Evolutionary conservation across 2,329 filamentous ascomycete species (phyloP).

Genomic region (Microsporum audouinii): DNA sequence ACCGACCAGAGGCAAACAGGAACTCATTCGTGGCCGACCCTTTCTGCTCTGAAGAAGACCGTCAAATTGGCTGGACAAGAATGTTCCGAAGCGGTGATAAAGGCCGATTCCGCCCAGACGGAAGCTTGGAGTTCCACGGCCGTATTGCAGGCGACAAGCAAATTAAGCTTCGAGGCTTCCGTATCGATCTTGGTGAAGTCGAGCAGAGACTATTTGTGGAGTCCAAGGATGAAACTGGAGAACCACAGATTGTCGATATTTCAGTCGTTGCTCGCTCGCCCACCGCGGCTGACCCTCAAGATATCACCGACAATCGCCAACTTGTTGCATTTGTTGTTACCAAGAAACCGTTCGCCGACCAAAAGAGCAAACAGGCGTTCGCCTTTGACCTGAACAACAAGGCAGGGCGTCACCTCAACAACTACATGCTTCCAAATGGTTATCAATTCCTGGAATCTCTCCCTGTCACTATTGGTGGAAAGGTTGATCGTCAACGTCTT

Average conservation of each 20-base stretch:
- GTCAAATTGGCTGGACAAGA: constrained; percentile 12
- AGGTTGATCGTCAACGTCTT: constrained; percentile 8
- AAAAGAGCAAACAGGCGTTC: constrained; percentile 6
- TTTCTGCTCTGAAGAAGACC: constrained; percentile 10
- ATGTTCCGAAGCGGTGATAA: constrained; percentile 19
- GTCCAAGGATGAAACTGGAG: constrained; percentile 4
- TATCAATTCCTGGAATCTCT: constrained; percentile 10
- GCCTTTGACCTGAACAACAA: constrained; percentile 5
- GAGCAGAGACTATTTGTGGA: constrained; percentile 7
- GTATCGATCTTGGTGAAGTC: constrained; percentile 37
- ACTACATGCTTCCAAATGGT: constrained; percentile 10
- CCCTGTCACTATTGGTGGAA: constrained; percentile 8
- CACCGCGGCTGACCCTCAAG: neutral
- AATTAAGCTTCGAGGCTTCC: constrained; percentile 17
- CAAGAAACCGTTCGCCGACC: constrained; percentile 6
- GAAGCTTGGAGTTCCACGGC: constrained; percentile 16
- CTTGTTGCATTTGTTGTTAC: constrained; percentile 8
- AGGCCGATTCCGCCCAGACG: constrained; percentile 16
- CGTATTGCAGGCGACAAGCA: constrained; percentile 17
- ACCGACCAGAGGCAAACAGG: constrained; percentile 5
- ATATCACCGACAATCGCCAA: constrained; percentile 9
- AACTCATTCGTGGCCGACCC: constrained; percentile 13
- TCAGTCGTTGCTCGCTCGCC: constrained; percentile 6
- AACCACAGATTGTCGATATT: constrained; percentile 8
- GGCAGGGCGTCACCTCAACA: constrained; percentile 4